Evolutionary conservation across 1,139 yeast genomes (phyloP), one percentile per base, ranked within the genome.

Genomic region (Yamadazyma epiphylla): DNA sequence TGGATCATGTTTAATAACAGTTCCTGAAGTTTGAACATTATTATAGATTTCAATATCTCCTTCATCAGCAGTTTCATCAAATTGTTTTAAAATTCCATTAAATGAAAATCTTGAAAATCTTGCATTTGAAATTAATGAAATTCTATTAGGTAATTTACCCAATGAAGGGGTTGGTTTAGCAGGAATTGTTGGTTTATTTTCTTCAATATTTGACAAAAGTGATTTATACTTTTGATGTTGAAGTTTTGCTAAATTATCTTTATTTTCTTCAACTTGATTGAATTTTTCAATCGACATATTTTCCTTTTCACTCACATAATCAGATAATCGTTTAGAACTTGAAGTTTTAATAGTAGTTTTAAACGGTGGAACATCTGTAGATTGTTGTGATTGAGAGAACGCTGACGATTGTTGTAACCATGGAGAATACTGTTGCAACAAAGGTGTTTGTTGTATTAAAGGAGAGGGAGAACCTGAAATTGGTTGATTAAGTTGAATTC

Each of bases 71-170:
- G 39, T 45, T 25, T 53, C 60, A 29, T 52, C 53, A 25, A 52
- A 46, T 13, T 40, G 38, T 35, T 43, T 51, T 33, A 56, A 41
- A 29, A 68, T 46, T 1, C 70, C 72, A 27, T 65, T 65, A 45
- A 68, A 64, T 0, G 74, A 65, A 34, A 68, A 57, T 26, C 65
- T 52, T 0, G 74, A 66, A 33, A 68, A 68, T 28, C 70, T 46
- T 7, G 74, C 74, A 35, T 68, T 68, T 9, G 74, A 73, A 24
- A 67, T 64, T 28, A 64, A 48, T 2, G 20, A 17, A 7, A 7
- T 17, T 17, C 20, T 17, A 7, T 17, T 17, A 10, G 20, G 10
- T n/a, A n/a, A n/a, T n/a, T n/a, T n/a, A n/a, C n/a, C n/a, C n/a
- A n/a, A n/a, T n/a, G n/a, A n/a, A n/a, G n/a, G n/a, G n/a, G n/a